Evolutionary conservation across 257 asterid species (phyloP).

Genomic region (Przewalskia tangutica): DNA sequence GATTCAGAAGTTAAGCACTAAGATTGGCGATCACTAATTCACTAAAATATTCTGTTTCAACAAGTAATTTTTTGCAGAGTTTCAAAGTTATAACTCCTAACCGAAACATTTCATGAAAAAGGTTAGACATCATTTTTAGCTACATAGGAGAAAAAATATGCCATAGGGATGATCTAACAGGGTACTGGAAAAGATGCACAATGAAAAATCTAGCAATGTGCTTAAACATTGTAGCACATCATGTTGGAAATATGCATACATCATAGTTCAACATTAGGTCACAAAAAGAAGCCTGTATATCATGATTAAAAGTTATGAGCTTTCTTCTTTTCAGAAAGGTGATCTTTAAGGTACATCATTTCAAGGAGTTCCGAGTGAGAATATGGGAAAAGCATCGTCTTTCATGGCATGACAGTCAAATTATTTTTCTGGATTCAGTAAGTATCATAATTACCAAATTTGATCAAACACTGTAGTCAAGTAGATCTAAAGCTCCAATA

Average conservation of each 20-base stretch:
- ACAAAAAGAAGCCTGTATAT: background rate
- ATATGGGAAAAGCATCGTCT: background rate
- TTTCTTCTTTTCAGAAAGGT: background rate
- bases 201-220: background rate
- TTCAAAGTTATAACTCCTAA: background rate
- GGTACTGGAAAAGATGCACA: background rate
- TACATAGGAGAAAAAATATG: background rate
- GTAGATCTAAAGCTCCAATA: background rate
- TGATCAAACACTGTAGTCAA: background rate
- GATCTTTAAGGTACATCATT: background rate
- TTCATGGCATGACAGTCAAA: no score
- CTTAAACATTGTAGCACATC: background rate
- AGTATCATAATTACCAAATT: background rate
- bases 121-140: background rate
- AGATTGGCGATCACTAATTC: background rate
- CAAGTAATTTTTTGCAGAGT: background rate
- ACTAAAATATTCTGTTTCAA: background rate
- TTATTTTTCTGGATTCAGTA: no score
- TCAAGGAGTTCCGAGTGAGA: background rate
- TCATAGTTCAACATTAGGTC: background rate
- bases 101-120: background rate
- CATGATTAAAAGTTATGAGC: slow-evolving; percentile 5
- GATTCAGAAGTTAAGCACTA: background rate
- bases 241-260: background rate
- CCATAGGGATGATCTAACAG: background rate